These are phyloP conservation scores for Xylaria grammica DNA, from an alignment of 495 filamentous ascomycete species.

Conservation along the genomic window DNA sequence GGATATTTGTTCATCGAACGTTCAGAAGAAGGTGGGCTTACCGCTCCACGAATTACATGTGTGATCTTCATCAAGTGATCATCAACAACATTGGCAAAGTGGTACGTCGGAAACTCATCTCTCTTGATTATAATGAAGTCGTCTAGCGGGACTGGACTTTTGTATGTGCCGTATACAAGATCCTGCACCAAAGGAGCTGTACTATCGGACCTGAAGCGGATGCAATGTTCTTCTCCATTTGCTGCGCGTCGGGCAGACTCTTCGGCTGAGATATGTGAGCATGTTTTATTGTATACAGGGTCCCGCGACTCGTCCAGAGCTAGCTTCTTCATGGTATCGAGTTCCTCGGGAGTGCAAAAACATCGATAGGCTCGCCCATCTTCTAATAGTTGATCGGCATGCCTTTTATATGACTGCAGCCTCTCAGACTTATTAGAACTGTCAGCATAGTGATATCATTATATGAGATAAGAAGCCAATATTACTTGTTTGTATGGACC, in stretches of 20 bases:
- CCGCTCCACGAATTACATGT: conserved; percentile 87
- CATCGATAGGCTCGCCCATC: conserved; percentile 85
- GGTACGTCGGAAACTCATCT: conserved; percentile 92
- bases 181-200: conserved; percentile 68
- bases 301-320: conserved; percentile 63
- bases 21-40: conserved; percentile 42
- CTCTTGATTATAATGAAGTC: conserved; percentile 83
- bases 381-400: conserved; percentile 71
- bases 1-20: background rate
- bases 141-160: conserved; percentile 45
- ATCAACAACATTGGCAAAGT: conserved; percentile 96
- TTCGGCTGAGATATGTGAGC: conserved; percentile 64
- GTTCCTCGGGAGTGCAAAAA: conserved; percentile 80
- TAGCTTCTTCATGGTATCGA: conserved; percentile 65
- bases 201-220: conserved; percentile 72
- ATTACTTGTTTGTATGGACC: conserved; percentile 86
- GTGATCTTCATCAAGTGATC: conserved; percentile 94
- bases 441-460: conserved; percentile 26
- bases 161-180: conserved; percentile 73
- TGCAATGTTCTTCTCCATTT: conserved; percentile 73
- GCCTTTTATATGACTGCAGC: conserved; percentile 70
- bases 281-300: conserved; percentile 79
- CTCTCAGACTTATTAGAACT: conserved; percentile 71
- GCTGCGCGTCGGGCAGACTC: conserved; percentile 72
- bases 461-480: background rate